Evolutionary conservation across 23 red algal genomes (phyloP).

Genomic region (Gracilaria vermiculophylla): DNA sequence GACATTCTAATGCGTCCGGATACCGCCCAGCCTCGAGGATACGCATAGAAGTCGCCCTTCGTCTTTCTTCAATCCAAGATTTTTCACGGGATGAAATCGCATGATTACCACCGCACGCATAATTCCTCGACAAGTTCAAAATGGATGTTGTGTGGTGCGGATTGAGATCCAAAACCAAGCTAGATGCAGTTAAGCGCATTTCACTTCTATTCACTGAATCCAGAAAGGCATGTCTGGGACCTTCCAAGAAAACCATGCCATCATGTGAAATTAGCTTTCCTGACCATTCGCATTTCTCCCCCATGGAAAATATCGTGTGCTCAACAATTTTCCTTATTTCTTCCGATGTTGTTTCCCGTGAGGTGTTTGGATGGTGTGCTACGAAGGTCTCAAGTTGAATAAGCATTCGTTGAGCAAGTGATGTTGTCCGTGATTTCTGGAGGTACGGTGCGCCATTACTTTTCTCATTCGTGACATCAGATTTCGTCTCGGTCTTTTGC

Average conservation of each 20-base stretch:
- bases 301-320: not conserved
- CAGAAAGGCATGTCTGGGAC: conserved; percentile 27
- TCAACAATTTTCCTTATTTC: not conserved
- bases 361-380: not conserved
- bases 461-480: not conserved
- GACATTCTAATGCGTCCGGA: conserved; percentile 27
- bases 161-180: conserved; percentile 36
- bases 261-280: conserved; percentile 25
- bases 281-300: conserved; percentile 15
- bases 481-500: not conserved
- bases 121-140: conserved; percentile 44
- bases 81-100: conserved; percentile 24
- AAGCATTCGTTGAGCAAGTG: conserved; percentile 36
- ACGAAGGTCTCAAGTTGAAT: conserved; percentile 39
- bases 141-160: conserved; percentile 46
- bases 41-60: not conserved
- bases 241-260: conserved; percentile 2
- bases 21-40: conserved; percentile 19
- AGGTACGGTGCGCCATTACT: not conserved
- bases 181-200: conserved; percentile 24
- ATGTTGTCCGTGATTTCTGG: conserved; percentile 14
- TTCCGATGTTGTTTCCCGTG: not conserved
- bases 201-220: conserved; percentile 48
- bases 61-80: not conserved
- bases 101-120: conserved; percentile 34